phyloP scores from a whole-genome alignment of 2,329 filamentous ascomycete species.

The Fusarium verrucosum region DNA sequence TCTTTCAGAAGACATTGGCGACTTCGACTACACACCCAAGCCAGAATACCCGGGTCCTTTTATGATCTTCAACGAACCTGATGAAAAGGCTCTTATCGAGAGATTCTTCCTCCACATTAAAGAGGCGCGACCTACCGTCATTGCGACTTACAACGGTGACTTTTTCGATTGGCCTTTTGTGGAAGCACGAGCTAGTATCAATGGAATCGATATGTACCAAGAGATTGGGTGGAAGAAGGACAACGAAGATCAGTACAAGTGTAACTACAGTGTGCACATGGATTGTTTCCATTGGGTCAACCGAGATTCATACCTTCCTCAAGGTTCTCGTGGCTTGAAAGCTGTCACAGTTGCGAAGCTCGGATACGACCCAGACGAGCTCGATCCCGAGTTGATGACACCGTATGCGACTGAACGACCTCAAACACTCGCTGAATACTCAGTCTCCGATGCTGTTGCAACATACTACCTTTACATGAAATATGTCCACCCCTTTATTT shows the following conservation, averaged over 20 bases:
- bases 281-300: slow-evolving; percentile 99
- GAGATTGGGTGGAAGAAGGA: slow-evolving; percentile 98
- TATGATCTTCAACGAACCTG: slow-evolving; percentile 97
- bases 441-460: slow-evolving; percentile 97
- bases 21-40: slow-evolving; percentile 98
- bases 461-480: slow-evolving; percentile 99
- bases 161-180: slow-evolving; percentile 99
- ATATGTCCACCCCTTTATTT: slow-evolving; percentile 99
- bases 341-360: slow-evolving; percentile 98
- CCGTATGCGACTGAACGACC: slow-evolving; percentile 89
- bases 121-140: slow-evolving; percentile 91
- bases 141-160: slow-evolving; percentile 99
- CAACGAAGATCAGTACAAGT: slow-evolving; percentile 94
- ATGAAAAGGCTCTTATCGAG: slow-evolving; percentile 88
- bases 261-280: slow-evolving; percentile 96
- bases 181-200: slow-evolving; percentile 88
- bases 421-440: slow-evolving; percentile 96
- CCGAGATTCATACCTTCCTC: slow-evolving; percentile 95
- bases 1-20: slow-evolving; percentile 94
- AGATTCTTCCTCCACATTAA: slow-evolving; percentile 97
- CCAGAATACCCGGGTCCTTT: slow-evolving; percentile 96
- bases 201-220: slow-evolving; percentile 98
- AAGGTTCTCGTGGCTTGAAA: slow-evolving; percentile 96
- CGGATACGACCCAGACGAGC: slow-evolving; percentile 96
- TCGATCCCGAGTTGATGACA: slow-evolving; percentile 97